Percentiles rank a stretch among this genome's conserved stretches.
Conservation (phyloP, 23 red algal species). For the Agarophyton chilense region DNA sequence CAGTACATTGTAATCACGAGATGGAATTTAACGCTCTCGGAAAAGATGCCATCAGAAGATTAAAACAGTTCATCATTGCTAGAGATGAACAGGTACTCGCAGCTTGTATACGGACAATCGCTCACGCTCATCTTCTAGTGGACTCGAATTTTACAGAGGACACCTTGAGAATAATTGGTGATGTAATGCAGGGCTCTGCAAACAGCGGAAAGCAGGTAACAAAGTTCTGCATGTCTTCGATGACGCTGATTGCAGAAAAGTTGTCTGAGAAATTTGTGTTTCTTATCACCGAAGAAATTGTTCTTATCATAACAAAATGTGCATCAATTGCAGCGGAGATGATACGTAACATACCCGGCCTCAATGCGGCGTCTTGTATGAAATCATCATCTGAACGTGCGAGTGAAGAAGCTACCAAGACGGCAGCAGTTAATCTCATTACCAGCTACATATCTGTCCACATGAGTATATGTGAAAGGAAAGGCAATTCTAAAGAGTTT, state of each 20-base stretch:
- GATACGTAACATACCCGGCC: not conserved
- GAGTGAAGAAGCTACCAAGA: constrained; percentile 4
- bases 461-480: not conserved
- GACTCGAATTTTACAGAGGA: not conserved
- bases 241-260: not conserved
- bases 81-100: not conserved
- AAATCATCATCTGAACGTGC: constrained; percentile 25
- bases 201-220: not conserved
- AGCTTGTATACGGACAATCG: not conserved
- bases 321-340: not conserved
- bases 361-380: not conserved
- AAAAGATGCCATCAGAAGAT: not conserved
- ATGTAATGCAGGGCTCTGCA: not conserved
- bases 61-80: not conserved
- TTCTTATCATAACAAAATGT: not conserved
- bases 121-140: not conserved
- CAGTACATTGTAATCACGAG: not conserved
- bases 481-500: not conserved
- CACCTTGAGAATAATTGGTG: not conserved
- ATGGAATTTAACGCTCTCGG: not conserved
- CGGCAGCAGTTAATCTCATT: constrained; percentile 8
- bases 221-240: constrained; percentile 34
- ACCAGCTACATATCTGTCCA: not conserved
- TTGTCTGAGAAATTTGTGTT: not conserved
- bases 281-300: not conserved